Conservation (phyloP, 2,329 filamentous ascomycete genomes). For the Dryadomyces sulphureus region DNA sequence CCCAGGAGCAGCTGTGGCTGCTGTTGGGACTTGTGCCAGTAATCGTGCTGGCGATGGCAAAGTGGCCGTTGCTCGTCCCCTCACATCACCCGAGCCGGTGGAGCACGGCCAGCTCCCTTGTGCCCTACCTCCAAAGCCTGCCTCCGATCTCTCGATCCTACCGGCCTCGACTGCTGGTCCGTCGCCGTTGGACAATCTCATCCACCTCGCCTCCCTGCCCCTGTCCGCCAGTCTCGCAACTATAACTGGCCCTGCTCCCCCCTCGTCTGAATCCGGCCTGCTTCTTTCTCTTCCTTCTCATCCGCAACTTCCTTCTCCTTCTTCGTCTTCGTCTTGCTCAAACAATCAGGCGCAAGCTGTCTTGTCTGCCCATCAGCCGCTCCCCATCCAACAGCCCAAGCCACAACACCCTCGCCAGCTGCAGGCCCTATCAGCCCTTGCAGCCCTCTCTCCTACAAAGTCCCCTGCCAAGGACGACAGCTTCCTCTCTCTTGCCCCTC, state of each 20-base stretch:
- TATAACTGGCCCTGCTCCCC: slow-evolving; percentile 5
- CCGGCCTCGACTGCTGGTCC: slow-evolving; percentile 8
- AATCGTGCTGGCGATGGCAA: background rate
- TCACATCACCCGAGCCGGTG: background rate
- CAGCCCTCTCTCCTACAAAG: background rate
- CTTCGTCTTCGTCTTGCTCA: background rate
- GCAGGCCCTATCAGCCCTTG: background rate
- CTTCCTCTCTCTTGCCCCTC: too few relatives aligned
- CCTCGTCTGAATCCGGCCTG: slow-evolving; percentile 4
- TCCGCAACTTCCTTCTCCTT: background rate
- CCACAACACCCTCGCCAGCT: slow-evolving; percentile 1
- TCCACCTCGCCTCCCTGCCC: slow-evolving; percentile 6
- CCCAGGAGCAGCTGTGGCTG: background rate
- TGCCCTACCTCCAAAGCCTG: too few relatives aligned
- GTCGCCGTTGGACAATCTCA: slow-evolving; percentile 17
- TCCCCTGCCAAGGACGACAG: background rate
- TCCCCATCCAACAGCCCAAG: slow-evolving; percentile 8
- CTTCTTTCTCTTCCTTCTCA: background rate
- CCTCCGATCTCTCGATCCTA: background rate
- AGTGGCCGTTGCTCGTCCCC: too few relatives aligned
- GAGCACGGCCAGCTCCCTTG: too few relatives aligned
- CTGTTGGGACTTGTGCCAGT: background rate
- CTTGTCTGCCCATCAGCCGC: slow-evolving; percentile 5
- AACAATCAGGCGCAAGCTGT: background rate
- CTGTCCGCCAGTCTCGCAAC: slow-evolving; percentile 6